A percentile compares a stretch with the other conserved stretches of the same genome.
Conservation (phyloP, 768 basidiomycete species). For the Scleroderma bovista region DNA sequence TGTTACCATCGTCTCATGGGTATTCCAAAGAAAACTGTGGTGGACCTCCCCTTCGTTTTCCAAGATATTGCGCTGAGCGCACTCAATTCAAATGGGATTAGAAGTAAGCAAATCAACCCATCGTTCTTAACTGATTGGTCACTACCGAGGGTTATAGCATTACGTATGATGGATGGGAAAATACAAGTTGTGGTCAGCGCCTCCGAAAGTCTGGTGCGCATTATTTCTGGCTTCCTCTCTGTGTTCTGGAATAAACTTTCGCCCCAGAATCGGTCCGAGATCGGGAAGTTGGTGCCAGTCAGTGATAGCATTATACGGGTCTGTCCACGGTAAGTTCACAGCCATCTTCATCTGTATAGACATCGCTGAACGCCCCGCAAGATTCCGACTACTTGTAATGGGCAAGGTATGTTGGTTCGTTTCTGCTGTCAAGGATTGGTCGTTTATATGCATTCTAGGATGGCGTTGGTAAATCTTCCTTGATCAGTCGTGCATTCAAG, state of each 20-base stretch:
- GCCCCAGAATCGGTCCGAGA: not conserved
- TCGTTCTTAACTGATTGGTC: not conserved
- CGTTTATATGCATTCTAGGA: not conserved
- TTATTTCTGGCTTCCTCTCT: not conserved
- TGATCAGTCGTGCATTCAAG: constrained; percentile 4
- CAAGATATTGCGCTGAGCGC: not conserved
- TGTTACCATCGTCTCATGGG: not conserved
- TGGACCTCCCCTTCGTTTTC: not conserved
- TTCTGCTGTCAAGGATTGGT: not conserved
- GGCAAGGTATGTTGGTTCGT: constrained; percentile 2
- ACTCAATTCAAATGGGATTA: not conserved
- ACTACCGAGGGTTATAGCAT: not conserved
- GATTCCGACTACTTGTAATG: constrained; percentile 5
- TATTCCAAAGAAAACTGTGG: not conserved
- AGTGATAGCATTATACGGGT: not conserved
- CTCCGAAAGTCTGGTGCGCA: not conserved
- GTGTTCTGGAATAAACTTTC: not conserved
- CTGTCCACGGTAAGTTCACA: constrained; percentile 3
- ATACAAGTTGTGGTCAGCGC: not conserved
- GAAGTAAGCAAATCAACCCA: not conserved
- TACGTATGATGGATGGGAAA: not conserved
- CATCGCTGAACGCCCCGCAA: not conserved
- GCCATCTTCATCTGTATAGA: no score
- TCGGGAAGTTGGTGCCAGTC: constrained; percentile 2
- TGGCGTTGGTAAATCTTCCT: constrained; percentile 4